Base-by-base conservation (phyloP, 768 basidiomycete genomes). In the Suillus bovinus region DNA sequence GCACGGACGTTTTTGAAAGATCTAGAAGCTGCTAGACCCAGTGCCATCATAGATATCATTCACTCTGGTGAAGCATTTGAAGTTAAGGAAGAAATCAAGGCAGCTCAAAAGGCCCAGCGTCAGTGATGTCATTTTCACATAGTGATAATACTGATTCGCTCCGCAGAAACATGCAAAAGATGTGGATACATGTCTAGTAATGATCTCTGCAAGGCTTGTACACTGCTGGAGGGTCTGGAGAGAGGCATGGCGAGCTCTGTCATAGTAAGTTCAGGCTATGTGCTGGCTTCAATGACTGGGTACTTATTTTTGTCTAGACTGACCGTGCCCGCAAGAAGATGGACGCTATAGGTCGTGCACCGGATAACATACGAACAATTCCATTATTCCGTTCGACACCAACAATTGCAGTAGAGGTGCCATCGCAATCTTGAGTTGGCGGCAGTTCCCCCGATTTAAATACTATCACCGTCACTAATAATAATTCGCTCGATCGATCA, bases 151-250 rank as follows among this genome's bases (percentile, higher is more conserved):
- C 67, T 60, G 61, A 53, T 52, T 29, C 17, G 63, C 50, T n/a
- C 27, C 44, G 9, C 71, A 99, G 95, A 93, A 78, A 94, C 86
- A 17, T 99, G 97, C 72, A 81, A 86, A 68, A 82, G 94, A 53
- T 99, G 97, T 68, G 95, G 95, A 3, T 96, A 96, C 72, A 96
- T 99, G 81, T 91, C 95, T 4, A 96, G 93, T 64, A 97, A 99
- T 67, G 88, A 90, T n/a, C 77, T 99, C n/a, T 96, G 94, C 72
- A 96, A 96, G 73, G 96, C 95, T 1, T 97, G 96, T 65, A 91
- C 89, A 0, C 78, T 98, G 5, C 79, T 98, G 0, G 93, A 98
- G 75, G 93, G 95, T 9, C 80, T 98, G 17, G 94, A 97, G 73
- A 83, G 91, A 44, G 94, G 95, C 16, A 82, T 93, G 78, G 88